Conservation (phyloP, 306 rosid species). For the Glycyrrhiza uralensis region DNA sequence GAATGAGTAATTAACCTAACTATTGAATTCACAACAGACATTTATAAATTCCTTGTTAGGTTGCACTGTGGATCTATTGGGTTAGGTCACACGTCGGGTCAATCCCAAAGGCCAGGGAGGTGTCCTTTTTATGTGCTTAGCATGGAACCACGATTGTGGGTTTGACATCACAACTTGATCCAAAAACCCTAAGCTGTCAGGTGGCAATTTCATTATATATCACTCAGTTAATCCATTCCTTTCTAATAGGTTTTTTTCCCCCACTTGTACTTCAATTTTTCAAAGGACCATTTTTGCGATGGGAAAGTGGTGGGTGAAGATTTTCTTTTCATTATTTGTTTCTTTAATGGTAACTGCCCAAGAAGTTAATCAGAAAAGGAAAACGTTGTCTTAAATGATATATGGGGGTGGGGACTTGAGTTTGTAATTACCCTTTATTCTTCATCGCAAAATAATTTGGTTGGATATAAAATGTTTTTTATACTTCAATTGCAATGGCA, state of each 20-base stretch:
- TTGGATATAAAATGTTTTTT: not conserved
- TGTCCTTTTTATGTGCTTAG: not conserved
- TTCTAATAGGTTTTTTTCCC: not conserved
- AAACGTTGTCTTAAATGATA: not conserved
- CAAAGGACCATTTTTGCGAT: not conserved
- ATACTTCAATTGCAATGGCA: not conserved
- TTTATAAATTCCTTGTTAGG: not conserved
- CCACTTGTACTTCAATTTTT: not conserved
- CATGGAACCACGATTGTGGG: not conserved
- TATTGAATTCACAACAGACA: not conserved
- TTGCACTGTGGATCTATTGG: not conserved
- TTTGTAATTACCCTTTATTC: not conserved
- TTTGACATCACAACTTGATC: not conserved
- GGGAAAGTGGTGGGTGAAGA: not conserved
- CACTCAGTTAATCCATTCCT: not conserved
- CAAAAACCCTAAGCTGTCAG: not conserved
- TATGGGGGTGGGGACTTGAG: not conserved
- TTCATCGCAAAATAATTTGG: slow-evolving; percentile 6
- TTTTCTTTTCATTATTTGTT: not conserved
- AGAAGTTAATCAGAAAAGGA: not conserved
- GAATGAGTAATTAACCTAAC: not conserved
- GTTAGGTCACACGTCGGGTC: not conserved
- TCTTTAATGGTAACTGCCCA: not conserved
- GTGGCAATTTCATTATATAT: not conserved
- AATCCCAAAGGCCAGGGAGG: not conserved